Evolutionary conservation across 371 early-diverging fungal species (phyloP), one percentile per base, ranked within the genome.

Genomic region (Circinella minor): DNA sequence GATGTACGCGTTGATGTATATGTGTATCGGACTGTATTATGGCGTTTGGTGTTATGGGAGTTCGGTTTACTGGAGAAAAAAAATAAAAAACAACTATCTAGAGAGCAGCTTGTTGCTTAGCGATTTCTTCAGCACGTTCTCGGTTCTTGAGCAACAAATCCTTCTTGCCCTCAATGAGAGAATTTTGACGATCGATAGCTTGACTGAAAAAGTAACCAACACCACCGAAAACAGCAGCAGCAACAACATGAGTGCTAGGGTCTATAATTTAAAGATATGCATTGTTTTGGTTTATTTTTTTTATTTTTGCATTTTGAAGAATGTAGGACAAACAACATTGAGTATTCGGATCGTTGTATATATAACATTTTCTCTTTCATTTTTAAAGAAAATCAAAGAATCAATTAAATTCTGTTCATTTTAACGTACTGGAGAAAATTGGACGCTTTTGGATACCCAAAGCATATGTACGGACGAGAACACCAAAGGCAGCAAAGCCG

Each of bases 401-500:
- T 11, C 6, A 20, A 60, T 18, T 18, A 4, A 34, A 60, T 60
- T 38, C 11, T 60, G 27, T 27, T 27, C 27, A 27, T 18, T 4
- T 49, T 61, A 55, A 59, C 81, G 75, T 71, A 85, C 85, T 79
- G 64, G 81, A 79, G 43, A 81, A 72, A 39, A 85, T 36, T 43
- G 85, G 82, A 55, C 85, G 82, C 69, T 81, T 85, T 68, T 85
- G 85, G 39, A 85, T 66, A 57, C 82, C 85, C 70, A 85, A 78
- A 66, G 85, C 82, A 69, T 82, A 85, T 64, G 85, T 74, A 62
- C 85, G 85, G 55, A 85, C 82, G 67, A 80, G 79, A 55, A 85
- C 81, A 77, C 85, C 85, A 60, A 85, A 79, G 61, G 81, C 80
- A 49, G 85, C 85, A 65, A 85, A 85, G 60, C 85, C 85, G 67